Evolutionary conservation across 306 rosid species (phyloP).

Genomic region (Vicia villosa): DNA sequence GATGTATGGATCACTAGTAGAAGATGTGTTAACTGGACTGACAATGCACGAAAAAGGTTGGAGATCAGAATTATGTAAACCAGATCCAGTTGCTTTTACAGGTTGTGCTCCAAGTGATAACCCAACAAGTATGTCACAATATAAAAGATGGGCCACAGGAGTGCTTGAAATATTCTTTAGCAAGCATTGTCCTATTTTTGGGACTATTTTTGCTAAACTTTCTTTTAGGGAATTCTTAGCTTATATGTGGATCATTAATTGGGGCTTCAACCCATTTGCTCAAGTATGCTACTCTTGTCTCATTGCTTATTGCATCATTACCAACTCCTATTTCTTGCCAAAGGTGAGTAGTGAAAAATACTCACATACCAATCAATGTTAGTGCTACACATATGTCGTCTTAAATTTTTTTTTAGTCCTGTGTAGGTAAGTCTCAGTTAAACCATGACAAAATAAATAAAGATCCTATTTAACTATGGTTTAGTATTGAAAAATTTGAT

Average conservation of each 20-base stretch:
- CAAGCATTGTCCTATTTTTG: conserved; percentile 48
- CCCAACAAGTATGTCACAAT: conserved; percentile 61
- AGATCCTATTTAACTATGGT: no score
- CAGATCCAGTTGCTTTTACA: conserved; percentile 52
- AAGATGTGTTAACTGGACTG: conserved; percentile 58
- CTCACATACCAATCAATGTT: background rate
- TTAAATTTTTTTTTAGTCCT: no score
- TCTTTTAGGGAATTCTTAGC: no score
- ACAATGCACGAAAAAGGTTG: conserved; percentile 64
- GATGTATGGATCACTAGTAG: conserved; percentile 57
- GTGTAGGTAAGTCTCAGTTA: no score
- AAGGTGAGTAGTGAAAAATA: conserved; percentile 45
- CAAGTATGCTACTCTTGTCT: no score
- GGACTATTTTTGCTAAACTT: conserved; percentile 42
- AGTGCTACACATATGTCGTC: no score
- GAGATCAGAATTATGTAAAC: conserved; percentile 48
- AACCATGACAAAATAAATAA: no score
- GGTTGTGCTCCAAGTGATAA: conserved; percentile 60
- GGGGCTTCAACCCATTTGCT: no score
- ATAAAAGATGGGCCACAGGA: conserved; percentile 71
- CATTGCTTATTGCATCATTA: no score
- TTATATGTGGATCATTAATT: no score
- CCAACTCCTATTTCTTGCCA: conserved; percentile 65
- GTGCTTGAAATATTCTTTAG: conserved; percentile 54
- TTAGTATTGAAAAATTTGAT: no score